These are phyloP conservation scores for Penicillium maclennaniae DNA, from an alignment of 495 filamentous ascomycete species.

Conservation along the genomic window DNA sequence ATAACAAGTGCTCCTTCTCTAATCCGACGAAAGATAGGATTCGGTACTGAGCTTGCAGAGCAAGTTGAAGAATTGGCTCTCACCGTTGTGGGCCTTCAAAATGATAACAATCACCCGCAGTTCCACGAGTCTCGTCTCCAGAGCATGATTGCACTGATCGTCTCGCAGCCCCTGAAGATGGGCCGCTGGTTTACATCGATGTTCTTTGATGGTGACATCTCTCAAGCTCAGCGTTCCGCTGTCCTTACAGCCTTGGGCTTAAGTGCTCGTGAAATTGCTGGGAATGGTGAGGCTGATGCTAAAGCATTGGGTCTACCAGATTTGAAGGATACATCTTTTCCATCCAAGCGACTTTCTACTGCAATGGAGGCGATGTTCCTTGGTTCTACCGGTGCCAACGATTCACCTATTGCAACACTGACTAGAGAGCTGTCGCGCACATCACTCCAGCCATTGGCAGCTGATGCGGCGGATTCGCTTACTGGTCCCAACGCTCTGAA, in stretches of 20 bases:
- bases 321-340: conserved; percentile 53
- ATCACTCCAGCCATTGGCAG: conserved; percentile 77
- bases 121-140: conserved; percentile 77
- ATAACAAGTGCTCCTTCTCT: conserved; percentile 70
- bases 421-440: conserved; percentile 58
- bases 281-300: conserved; percentile 63
- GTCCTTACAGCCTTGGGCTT: conserved; percentile 80
- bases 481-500: conserved; percentile 82
- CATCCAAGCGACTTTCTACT: conserved; percentile 67
- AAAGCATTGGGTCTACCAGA: conserved; percentile 35
- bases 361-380: conserved; percentile 49
- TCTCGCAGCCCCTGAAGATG: conserved; percentile 72
- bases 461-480: conserved; percentile 58
- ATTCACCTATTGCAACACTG: conserved; percentile 58
- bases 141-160: conserved; percentile 77
- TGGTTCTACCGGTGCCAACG: conserved; percentile 8
- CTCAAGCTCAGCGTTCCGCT: conserved; percentile 73
- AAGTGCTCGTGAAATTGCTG: conserved; percentile 81
- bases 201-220: conserved; percentile 91
- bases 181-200: conserved; percentile 77
- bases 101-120: conserved; percentile 54
- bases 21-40: conserved; percentile 82
- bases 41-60: conserved; percentile 81
- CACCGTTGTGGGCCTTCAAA: conserved; percentile 70
- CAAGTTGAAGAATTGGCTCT: conserved; percentile 78